Evolutionary conservation across 2,329 filamentous ascomycete species (phyloP).

Genomic region (Curvularia verruculosa): DNA sequence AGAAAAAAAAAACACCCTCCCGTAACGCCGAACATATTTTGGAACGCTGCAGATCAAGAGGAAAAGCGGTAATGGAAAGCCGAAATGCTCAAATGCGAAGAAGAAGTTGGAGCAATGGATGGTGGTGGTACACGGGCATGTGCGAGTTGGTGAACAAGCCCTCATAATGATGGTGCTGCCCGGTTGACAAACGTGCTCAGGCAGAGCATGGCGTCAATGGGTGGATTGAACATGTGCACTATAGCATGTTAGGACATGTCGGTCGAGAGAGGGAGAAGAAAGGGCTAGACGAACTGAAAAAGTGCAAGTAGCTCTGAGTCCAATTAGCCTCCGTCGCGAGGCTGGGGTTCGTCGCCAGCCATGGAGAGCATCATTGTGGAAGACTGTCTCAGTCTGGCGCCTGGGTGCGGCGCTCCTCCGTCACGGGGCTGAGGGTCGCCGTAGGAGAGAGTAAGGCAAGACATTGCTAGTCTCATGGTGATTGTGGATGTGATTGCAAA

Average conservation of each 20-base stretch:
- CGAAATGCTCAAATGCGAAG: not conserved
- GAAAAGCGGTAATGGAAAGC: conserved; percentile 5
- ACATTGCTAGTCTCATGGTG: conserved; percentile 27
- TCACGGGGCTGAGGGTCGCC: conserved; percentile 38
- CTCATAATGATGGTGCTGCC: not conserved
- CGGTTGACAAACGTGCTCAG: not conserved
- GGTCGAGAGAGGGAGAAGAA: not conserved
- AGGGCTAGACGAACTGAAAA: conserved; percentile 16
- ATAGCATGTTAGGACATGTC: conserved; percentile 16
- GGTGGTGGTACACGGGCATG: conserved; percentile 8
- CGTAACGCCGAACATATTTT: conserved; percentile 27
- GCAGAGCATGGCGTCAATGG: not conserved
- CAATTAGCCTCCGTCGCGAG: conserved; percentile 43
- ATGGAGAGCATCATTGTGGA: conserved; percentile 25
- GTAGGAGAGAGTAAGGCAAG: conserved; percentile 17
- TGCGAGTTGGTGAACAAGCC: conserved; percentile 2
- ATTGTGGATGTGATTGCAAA: not conserved
- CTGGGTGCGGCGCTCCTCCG: conserved; percentile 41
- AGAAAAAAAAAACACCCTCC: conserved; percentile 1
- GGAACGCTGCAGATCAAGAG: conserved; percentile 13
- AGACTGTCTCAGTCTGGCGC: conserved; percentile 22
- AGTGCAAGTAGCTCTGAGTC: not conserved
- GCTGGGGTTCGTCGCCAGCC: conserved; percentile 28
- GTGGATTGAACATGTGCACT: conserved; percentile 7
- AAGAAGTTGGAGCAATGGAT: conserved; percentile 4